These are phyloP conservation scores for Corynespora cassiicola DNA, from an alignment of 2,329 filamentous ascomycete genomes.

Conservation along the genomic window DNA sequence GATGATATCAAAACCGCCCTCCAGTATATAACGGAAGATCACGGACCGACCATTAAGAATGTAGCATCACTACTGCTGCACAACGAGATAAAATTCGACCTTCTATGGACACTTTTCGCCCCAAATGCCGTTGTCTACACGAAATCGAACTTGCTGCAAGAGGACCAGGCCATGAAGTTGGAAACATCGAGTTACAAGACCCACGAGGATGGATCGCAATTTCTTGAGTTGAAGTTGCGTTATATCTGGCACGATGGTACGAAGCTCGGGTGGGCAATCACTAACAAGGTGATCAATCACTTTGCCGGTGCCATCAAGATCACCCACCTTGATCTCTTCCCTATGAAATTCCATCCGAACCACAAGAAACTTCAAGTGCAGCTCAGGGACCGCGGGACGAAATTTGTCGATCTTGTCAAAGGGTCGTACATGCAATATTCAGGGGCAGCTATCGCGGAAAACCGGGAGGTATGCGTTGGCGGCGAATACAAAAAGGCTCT, in stretches of 20 bases:
- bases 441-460: slow-evolving; percentile 8
- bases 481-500: slow-evolving; percentile 3
- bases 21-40: slow-evolving; percentile 18
- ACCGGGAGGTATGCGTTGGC: slow-evolving; percentile 1
- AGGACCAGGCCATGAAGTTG: slow-evolving; percentile 15
- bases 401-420: slow-evolving; percentile 4
- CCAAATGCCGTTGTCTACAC: slow-evolving; percentile 15
- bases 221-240: slow-evolving; percentile 6
- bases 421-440: slow-evolving; percentile 3
- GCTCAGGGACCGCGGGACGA: slow-evolving; percentile 3
- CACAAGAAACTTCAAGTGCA: slow-evolving; percentile 6
- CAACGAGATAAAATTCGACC: slow-evolving; percentile 19
- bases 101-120: slow-evolving; percentile 22
- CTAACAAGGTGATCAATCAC: slow-evolving; percentile 6
- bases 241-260: slow-evolving; percentile 16
- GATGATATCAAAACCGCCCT: slow-evolving; percentile 15
- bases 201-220: slow-evolving; percentile 4
- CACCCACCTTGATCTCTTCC: slow-evolving; percentile 11
- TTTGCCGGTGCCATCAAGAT: slow-evolving; percentile 20
- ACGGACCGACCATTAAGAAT: slow-evolving; percentile 9
- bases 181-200: slow-evolving; percentile 6
- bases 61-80: slow-evolving; percentile 9
- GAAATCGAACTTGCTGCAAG: slow-evolving; percentile 5
- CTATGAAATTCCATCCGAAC: slow-evolving; percentile 12
- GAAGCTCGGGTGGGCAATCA: slow-evolving; percentile 14